phyloP scores from a whole-genome alignment of 805 yeast genomes.

The Kodamaea kaohsiungensis region DNA sequence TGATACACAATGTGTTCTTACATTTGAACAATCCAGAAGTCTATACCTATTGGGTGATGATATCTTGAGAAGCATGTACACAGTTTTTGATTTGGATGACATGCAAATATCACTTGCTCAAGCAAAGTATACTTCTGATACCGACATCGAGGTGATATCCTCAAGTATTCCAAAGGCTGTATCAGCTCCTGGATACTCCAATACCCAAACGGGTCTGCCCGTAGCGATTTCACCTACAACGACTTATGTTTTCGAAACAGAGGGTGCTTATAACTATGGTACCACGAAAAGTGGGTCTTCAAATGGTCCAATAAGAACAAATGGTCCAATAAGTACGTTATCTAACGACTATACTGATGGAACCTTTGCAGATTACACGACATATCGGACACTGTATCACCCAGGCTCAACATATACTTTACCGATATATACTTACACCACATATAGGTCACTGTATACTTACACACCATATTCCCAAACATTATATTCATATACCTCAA shows the following conservation, averaged over 20 bases:
- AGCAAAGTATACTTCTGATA: constrained; percentile 18
- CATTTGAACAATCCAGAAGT: too few species aligned
- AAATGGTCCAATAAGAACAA: too few species aligned
- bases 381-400: too few species aligned
- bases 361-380: too few species aligned
- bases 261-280: neutral
- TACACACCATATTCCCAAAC: too few species aligned
- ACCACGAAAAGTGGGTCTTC: too few species aligned
- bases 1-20: neutral
- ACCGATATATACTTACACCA: too few species aligned
- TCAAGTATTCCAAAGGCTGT: constrained; percentile 33
- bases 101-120: constrained; percentile 26
- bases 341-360: too few species aligned
- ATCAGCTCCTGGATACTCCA: constrained; percentile 46
- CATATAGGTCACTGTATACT: too few species aligned
- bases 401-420: too few species aligned
- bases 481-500: too few species aligned
- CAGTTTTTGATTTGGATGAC: constrained; percentile 28
- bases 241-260: neutral
- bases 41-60: constrained; percentile 24
- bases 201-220: constrained; percentile 31
- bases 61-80: constrained; percentile 27
- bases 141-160: constrained; percentile 26
- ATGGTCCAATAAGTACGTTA: too few species aligned
- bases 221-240: neutral